Base-by-base conservation (phyloP, 1,284 basidiomycete genomes). In the Ustilago lituana region DNA sequence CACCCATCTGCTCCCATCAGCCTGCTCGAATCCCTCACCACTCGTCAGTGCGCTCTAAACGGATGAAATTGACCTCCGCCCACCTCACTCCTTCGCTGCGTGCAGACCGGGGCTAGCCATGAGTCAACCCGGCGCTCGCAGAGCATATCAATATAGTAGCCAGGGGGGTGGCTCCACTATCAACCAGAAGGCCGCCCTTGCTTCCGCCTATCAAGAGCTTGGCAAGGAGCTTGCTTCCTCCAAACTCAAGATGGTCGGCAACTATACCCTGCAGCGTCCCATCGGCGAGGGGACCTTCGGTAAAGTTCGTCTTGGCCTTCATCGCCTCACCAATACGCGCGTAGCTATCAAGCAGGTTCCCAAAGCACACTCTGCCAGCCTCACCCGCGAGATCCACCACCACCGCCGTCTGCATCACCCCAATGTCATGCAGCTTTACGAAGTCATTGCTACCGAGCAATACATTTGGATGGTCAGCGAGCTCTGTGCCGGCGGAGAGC, bases 401-500 rank as follows among this genome's bases (percentile, higher is more conserved):
- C 96, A 98, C 84, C 91, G 96, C 27, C 89, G 93, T 44, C 87
- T 98, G 8, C 95, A 97, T 80, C 95, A 98, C 79, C 93, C 93
- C 0, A 88, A 97, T 80, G 88, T 98, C 78, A 91, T 93, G 27
- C 93, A 97, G 82, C 89, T 98, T 80, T 97, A 91, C 85, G 96
- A 98, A 83, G 93, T 98, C 78, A 92, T 98, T 78, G 95, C 94
- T 12, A 98, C 96, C 1, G 96, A 98, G 83, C 87, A 88, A 19
- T 87, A 88, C 76, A 96, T 98, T 77, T 98, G 94, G 93, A 93
- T 98, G 72, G 91, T 98, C 51, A 93, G 93, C 14, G 96, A 98
- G 81, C 89, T 98, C 31, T 98, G 96, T 83, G 90, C 89, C 26
- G 95, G 95, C 14, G 95, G 95, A 40, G 84, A 84, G 58, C 76